phyloP scores from a whole-genome alignment of 2,329 filamentous ascomycete species.

The Dactylonectria estremocensis region DNA sequence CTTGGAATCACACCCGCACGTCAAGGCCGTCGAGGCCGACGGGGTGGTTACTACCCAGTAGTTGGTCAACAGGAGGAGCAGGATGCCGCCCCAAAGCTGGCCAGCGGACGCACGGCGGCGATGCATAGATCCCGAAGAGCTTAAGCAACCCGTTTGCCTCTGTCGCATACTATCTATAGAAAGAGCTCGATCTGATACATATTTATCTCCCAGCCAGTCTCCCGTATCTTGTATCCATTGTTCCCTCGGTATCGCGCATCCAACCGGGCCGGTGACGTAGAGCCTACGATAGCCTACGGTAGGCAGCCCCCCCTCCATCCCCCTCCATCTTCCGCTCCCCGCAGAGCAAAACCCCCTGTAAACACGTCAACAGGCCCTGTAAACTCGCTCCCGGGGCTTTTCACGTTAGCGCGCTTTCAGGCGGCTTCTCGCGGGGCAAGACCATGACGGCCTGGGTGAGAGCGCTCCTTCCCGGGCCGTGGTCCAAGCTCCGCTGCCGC shows the following conservation, averaged over 20 bases:
- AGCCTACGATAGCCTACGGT: constrained; percentile 33
- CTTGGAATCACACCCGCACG: constrained; percentile 77
- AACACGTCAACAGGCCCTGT: constrained; percentile 13
- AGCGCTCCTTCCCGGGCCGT: constrained; percentile 14
- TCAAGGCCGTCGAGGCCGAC: constrained; percentile 84
- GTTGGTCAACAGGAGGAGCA: constrained; percentile 35
- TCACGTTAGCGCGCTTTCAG: constrained; percentile 28
- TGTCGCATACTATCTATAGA: not conserved
- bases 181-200: not conserved
- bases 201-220: not conserved
- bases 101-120: not conserved
- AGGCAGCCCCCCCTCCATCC: constrained; percentile 15
- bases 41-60: constrained; percentile 80
- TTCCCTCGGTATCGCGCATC: not conserved
- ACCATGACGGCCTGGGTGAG: not conserved
- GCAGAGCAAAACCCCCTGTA: constrained; percentile 12
- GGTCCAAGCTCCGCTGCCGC: constrained; percentile 25
- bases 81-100: not conserved
- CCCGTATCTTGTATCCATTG: not conserved
- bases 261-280: constrained; percentile 38
- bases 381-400: constrained; percentile 8
- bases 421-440: not conserved
- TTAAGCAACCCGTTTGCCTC: not conserved
- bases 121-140: constrained; percentile 2
- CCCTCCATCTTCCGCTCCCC: not conserved